Percentiles rank a stretch among this genome's conserved stretches.
Evolutionary conservation across 495 filamentous ascomycete genomes (phyloP).

Genomic region (Aspergillus incahuasiensis): DNA sequence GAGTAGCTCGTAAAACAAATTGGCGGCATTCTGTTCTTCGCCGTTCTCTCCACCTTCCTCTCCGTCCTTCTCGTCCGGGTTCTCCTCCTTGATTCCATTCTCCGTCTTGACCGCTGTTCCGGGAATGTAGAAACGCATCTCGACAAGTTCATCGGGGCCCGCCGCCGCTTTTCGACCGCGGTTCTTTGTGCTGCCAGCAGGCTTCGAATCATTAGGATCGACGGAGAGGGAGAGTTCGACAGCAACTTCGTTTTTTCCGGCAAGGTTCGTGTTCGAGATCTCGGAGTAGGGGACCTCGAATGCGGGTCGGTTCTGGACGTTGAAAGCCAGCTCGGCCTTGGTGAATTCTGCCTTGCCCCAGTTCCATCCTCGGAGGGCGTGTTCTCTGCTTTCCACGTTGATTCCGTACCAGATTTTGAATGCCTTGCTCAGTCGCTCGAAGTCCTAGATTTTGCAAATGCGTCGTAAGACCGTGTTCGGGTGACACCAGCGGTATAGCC

Average conservation of each 20-base stretch:
- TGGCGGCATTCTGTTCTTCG: slow-evolving; percentile 89
- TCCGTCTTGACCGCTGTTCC: slow-evolving; percentile 84
- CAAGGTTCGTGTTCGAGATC: slow-evolving; percentile 95
- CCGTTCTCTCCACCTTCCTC: slow-evolving; percentile 66
- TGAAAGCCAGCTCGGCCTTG: slow-evolving; percentile 92
- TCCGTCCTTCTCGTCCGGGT: slow-evolving; percentile 66
- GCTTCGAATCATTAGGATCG: slow-evolving; percentile 62
- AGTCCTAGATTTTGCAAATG: slow-evolving; percentile 54
- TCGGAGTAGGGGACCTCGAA: slow-evolving; percentile 98
- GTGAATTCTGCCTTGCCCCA: slow-evolving; percentile 98
- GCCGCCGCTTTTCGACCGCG: slow-evolving; percentile 85
- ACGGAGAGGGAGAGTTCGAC: slow-evolving; percentile 82
- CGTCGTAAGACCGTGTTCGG: background rate
- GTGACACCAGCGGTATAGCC: background rate
- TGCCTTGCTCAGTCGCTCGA: slow-evolving; percentile 79
- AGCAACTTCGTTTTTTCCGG: slow-evolving; percentile 95
- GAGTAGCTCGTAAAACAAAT: slow-evolving; percentile 91
- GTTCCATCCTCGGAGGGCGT: slow-evolving; percentile 96
- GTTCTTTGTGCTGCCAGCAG: slow-evolving; percentile 68
- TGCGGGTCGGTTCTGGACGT: slow-evolving; percentile 91
- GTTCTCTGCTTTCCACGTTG: slow-evolving; percentile 85
- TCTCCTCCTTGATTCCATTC: slow-evolving; percentile 51
- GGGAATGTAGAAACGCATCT: slow-evolving; percentile 99
- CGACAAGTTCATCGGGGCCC: slow-evolving; percentile 86
- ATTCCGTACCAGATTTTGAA: slow-evolving; percentile 97